These are phyloP conservation scores for Zasmidium citrigriseum DNA, from an alignment of 2,329 filamentous ascomycete species.

Conservation along the genomic window DNA sequence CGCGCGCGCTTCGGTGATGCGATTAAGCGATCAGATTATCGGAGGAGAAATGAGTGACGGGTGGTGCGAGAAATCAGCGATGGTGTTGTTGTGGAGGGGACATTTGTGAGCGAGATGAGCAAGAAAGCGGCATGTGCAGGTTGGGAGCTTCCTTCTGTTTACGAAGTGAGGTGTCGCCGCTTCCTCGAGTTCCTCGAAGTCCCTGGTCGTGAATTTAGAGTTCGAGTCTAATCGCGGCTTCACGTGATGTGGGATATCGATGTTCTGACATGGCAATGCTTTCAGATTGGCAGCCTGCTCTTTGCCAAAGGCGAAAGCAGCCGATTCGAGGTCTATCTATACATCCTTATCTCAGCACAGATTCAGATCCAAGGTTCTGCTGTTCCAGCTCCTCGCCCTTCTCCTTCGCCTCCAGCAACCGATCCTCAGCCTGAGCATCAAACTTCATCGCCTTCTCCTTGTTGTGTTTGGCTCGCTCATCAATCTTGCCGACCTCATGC, in stretches of 20 bases:
- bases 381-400: slow-evolving; percentile 25
- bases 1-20: not conserved
- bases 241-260: slow-evolving; percentile 9
- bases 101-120: not conserved
- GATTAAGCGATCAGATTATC: not conserved
- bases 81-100: not conserved
- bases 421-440: slow-evolving; percentile 29
- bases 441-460: slow-evolving; percentile 29
- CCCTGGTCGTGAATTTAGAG: slow-evolving; percentile 1
- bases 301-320: too few species aligned
- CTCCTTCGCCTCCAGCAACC: slow-evolving; percentile 29
- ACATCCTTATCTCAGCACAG: slow-evolving; percentile 12
- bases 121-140: not conserved
- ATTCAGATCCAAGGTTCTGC: slow-evolving; percentile 21
- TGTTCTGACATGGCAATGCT: too few species aligned
- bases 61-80: not conserved
- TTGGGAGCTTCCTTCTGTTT: not conserved
- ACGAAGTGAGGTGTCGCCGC: not conserved
- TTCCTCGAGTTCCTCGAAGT: not conserved
- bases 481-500: slow-evolving; percentile 32
- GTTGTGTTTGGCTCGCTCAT: slow-evolving; percentile 31
- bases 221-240: slow-evolving; percentile 1
- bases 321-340: too few species aligned
- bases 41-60: not conserved
- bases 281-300: too few species aligned